Evolutionary conservation across 1,284 basidiomycete genomes (phyloP), one percentile per base, ranked within the genome.

Genomic region (Sporisorium reilianum): DNA sequence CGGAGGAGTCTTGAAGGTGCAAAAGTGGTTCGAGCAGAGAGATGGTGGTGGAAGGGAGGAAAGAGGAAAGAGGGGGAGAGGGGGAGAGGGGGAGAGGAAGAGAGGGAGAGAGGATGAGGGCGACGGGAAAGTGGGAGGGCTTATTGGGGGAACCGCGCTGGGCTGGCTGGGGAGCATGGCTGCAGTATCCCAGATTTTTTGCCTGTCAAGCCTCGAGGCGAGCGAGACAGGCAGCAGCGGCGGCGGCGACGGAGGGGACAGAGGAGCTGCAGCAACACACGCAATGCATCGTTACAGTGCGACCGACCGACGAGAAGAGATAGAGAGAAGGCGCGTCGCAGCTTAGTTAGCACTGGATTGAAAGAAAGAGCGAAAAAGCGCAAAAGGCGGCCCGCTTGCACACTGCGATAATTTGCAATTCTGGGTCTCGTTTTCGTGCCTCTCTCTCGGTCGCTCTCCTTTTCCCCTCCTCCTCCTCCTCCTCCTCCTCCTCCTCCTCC

Each of bases 41-140:
- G 63, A 69, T 66, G 63, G 61, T 67, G 73, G 60, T 68, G 65
- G 68, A 58, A 56, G 53, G 25, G 53, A 76, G 64, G 64, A 61
- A 65, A 69, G 59, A 36, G 55, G 55, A 41, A 32, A 55, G 45
- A 36, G 51, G 56, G 28, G 32, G 41, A 40, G 30, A 46, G 53
- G 23, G 49, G 28, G 48, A 25, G 36, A 41, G 52, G 55, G 32
- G 42, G 55, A 38, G 60, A 51, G 48, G 57, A 30, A 40, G 30
- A 46, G 53, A 23, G 49, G 28, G 48, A 25, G 36, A 41, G 52
- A 34, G 41, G 26, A 30, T 10, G 38, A 49, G 36, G 34, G 50
- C 49, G 28, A 50, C 11, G n/a, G n/a, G n/a, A n/a, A 10, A 26
- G 41, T 28, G 56, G 48, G 38, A 23, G n/a, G 41, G 50, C 36